phyloP scores from a whole-genome alignment of 1,284 basidiomycete genomes.

The Trametes hirsuta region DNA sequence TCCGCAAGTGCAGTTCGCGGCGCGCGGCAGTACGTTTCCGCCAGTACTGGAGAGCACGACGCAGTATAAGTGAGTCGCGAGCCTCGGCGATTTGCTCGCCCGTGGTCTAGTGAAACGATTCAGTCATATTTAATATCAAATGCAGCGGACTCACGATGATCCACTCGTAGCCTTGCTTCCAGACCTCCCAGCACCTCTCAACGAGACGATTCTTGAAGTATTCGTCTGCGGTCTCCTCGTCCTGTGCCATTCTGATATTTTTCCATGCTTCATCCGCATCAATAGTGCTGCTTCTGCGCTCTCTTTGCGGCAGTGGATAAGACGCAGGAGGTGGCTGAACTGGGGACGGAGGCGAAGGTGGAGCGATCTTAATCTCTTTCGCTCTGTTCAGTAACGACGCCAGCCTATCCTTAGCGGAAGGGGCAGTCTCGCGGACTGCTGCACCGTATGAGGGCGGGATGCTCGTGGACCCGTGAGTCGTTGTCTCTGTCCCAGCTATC shows the following conservation, averaged over 20 bases:
- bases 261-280: constrained; percentile 79
- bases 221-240: constrained; percentile 71
- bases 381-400: constrained; percentile 1
- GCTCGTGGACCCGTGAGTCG: constrained; percentile 41
- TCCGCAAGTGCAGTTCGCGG: constrained; percentile 43
- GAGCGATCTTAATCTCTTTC: background rate
- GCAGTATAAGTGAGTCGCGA: constrained; percentile 61
- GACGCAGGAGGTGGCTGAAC: constrained; percentile 9
- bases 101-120: constrained; percentile 51
- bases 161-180: constrained; percentile 71
- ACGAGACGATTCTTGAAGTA: constrained; percentile 65
- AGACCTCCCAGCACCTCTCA: constrained; percentile 71
- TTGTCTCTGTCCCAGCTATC: constrained; percentile 42
- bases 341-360: constrained; percentile 6
- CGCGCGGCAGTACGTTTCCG: constrained; percentile 42
- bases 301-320: constrained; percentile 28
- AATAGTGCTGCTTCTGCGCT: constrained; percentile 49
- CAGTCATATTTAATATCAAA: constrained; percentile 1
- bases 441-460: constrained; percentile 58
- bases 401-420: constrained; percentile 14
- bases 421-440: constrained; percentile 36
- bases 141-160: constrained; percentile 55
- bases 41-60: constrained; percentile 62
- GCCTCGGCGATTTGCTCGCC: constrained; percentile 60
- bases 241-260: constrained; percentile 67